These are phyloP conservation scores for Monosporascus sp. DNA, from an alignment of 2,329 filamentous ascomycete species.

Conservation along the genomic window DNA sequence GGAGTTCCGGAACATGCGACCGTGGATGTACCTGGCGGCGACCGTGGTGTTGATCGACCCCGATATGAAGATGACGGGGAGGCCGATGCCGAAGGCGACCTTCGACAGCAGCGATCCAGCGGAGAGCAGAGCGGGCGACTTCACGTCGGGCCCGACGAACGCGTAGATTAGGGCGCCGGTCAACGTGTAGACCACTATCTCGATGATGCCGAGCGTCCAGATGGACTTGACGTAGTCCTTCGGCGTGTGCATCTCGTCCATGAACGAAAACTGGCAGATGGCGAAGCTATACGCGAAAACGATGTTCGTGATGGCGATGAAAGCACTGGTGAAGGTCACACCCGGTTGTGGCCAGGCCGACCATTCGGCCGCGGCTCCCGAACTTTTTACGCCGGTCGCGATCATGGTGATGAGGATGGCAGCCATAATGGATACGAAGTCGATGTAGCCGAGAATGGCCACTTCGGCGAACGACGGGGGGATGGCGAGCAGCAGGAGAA, in stretches of 20 bases:
- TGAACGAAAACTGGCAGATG: slow-evolving; percentile 33
- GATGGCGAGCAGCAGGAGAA: slow-evolving; percentile 50
- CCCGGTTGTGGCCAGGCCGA: slow-evolving; percentile 28
- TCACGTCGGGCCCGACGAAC: slow-evolving; percentile 52
- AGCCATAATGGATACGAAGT: slow-evolving; percentile 53
- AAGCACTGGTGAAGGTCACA: slow-evolving; percentile 41
- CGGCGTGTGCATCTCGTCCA: slow-evolving; percentile 37
- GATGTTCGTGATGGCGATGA: slow-evolving; percentile 55
- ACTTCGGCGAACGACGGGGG: slow-evolving; percentile 56
- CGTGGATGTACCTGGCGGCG: slow-evolving; percentile 34
- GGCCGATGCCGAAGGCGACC: slow-evolving; percentile 56
- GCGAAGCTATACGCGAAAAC: slow-evolving; percentile 54
- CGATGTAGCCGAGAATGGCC: slow-evolving; percentile 52
- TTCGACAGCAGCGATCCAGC: slow-evolving; percentile 50
- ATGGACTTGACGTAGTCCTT: slow-evolving; percentile 35
- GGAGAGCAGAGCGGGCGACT: slow-evolving; percentile 57
- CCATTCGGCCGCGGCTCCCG: slow-evolving; percentile 20
- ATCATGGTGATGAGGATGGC: slow-evolving; percentile 58
- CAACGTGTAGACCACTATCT: slow-evolving; percentile 55
- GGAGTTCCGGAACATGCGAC: slow-evolving; percentile 26
- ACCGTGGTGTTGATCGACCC: slow-evolving; percentile 61
- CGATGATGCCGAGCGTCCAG: slow-evolving; percentile 47
- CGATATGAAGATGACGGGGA: slow-evolving; percentile 61
- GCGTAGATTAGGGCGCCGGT: slow-evolving; percentile 59
- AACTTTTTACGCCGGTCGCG: slow-evolving; percentile 42